Conservation (phyloP, 257 asterid genomes). For the Nicotiana knightiana region DNA sequence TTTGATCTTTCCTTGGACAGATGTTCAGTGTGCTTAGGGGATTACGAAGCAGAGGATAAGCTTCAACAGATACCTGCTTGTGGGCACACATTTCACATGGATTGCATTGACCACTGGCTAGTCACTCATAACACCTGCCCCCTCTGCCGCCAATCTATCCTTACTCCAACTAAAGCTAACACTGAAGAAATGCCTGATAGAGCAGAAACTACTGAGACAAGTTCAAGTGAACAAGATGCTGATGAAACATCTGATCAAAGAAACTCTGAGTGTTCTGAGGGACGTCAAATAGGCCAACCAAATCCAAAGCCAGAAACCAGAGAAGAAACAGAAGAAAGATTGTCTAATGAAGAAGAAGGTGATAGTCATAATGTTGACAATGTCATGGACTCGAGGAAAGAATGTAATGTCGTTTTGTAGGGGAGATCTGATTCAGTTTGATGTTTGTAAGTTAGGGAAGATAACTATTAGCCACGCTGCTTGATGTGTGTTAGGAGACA, state of each 20-base stretch:
- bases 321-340: neutral
- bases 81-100: constrained; percentile 79
- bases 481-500: neutral
- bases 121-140: constrained; percentile 73
- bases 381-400: neutral
- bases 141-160: constrained; percentile 75
- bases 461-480: neutral
- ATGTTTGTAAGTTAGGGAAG: neutral
- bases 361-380: neutral
- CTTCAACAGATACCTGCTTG: constrained; percentile 84
- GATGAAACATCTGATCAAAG: constrained; percentile 10
- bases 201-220: constrained; percentile 2
- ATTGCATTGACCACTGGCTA: constrained; percentile 80
- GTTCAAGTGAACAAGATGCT: constrained; percentile 12
- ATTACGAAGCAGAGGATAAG: constrained; percentile 59
- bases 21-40: constrained; percentile 83
- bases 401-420: neutral
- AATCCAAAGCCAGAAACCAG: neutral
- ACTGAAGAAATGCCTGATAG: constrained; percentile 12
- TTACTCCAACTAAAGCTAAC: constrained; percentile 28
- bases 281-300: constrained; percentile 1
- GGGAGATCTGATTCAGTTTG: neutral
- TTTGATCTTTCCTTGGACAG: constrained; percentile 23
- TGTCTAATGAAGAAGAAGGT: neutral
- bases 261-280: neutral